These are phyloP conservation scores for Perilla frutescens DNA, from an alignment of 257 asterid species.

Conservation along the genomic window DNA sequence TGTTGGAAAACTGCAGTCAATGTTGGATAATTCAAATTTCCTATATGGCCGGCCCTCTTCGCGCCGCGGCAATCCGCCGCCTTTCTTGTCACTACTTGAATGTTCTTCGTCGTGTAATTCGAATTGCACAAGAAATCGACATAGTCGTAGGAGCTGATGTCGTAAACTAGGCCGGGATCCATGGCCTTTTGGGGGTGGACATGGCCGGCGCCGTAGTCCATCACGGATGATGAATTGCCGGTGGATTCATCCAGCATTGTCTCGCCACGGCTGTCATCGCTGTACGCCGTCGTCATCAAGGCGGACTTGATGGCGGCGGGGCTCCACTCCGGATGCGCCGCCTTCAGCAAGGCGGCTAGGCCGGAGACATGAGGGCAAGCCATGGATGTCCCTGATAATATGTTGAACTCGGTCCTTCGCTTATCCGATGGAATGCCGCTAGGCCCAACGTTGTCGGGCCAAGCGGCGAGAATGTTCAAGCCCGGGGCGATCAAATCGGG, in stretches of 20 bases:
- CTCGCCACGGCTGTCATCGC: constrained; percentile 63
- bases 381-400: constrained; percentile 88
- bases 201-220: constrained; percentile 92
- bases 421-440: constrained; percentile 69
- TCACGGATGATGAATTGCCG: constrained; percentile 69
- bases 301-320: constrained; percentile 93
- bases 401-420: constrained; percentile 78
- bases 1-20: constrained; percentile 73
- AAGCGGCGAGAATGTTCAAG: constrained; percentile 83
- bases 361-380: constrained; percentile 96
- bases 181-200: constrained; percentile 90
- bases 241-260: constrained; percentile 81
- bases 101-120: constrained; percentile 70
- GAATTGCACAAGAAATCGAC: constrained; percentile 81
- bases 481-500: constrained; percentile 96
- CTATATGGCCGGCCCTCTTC: constrained; percentile 73
- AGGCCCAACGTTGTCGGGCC: constrained; percentile 81
- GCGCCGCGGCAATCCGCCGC: constrained; percentile 66
- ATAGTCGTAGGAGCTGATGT: constrained; percentile 64
- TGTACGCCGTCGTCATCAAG: constrained; percentile 87
- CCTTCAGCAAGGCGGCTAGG: constrained; percentile 78
- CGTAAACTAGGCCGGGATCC: constrained; percentile 87
- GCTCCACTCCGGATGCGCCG: constrained; percentile 94
- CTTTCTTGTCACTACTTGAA: constrained; percentile 58
- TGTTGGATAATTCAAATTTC: constrained; percentile 85